Evolutionary conservation across 1,284 basidiomycete species (phyloP).

Genomic region (Irpex sp.): DNA sequence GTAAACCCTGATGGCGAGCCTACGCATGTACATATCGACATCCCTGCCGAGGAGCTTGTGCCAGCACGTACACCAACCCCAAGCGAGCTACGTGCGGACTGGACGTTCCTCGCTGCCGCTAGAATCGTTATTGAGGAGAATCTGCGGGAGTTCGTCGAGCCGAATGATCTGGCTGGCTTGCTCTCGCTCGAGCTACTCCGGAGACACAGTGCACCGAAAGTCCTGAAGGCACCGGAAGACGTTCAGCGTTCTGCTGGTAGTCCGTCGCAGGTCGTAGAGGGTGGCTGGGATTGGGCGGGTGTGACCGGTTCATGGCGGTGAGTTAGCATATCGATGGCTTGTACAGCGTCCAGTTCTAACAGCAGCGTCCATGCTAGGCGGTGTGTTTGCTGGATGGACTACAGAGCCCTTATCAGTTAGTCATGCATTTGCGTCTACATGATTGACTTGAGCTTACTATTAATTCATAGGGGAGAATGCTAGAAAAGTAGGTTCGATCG

Average conservation of each 20-base stretch:
- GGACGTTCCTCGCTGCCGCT: conserved; percentile 27
- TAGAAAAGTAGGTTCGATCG: neutral
- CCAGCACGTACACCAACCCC: conserved; percentile 4
- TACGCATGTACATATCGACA: too few relatives aligned
- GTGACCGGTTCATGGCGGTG: conserved; percentile 52
- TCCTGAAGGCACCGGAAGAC: conserved; percentile 6
- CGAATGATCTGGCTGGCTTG: conserved; percentile 32
- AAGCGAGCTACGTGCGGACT: conserved; percentile 22
- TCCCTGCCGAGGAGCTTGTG: too few relatives aligned
- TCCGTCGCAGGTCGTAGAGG: conserved; percentile 14
- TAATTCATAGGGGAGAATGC: neutral
- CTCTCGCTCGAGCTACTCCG: conserved; percentile 40
- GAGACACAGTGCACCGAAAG: conserved; percentile 40
- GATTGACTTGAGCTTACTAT: neutral
- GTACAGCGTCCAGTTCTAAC: neutral
- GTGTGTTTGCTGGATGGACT: conserved; percentile 57
- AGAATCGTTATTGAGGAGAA: conserved; percentile 26
- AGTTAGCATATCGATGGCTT: conserved; percentile 9
- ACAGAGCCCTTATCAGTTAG: conserved; percentile 49
- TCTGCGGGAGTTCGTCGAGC: conserved; percentile 18
- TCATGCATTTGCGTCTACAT: conserved; percentile 2
- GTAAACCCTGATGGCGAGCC: too few relatives aligned
- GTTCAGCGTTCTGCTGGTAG: neutral
- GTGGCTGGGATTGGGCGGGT: conserved; percentile 59
- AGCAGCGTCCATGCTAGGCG: conserved; percentile 32